Percentiles rank a stretch among this genome's conserved stretches.
phyloP scores from a whole-genome alignment of 768 basidiomycete species.

The Rhodotorula taiwanensis region DNA sequence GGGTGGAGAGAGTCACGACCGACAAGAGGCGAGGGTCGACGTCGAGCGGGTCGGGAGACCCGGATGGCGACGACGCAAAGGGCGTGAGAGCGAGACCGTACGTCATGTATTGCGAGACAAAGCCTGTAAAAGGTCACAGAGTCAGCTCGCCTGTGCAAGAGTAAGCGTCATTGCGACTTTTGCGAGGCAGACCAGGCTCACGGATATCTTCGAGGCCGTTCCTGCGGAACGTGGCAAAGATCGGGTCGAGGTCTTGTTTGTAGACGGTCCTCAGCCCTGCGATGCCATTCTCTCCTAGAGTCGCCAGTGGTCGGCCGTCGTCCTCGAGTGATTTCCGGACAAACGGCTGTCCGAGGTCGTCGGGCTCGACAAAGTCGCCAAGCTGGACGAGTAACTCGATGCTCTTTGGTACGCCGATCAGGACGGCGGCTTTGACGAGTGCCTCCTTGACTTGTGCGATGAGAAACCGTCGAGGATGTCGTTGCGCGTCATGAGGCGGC shows the following conservation, averaged over 20 bases:
- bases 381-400: conserved; percentile 23
- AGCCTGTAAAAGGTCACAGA: neutral
- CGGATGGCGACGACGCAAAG: neutral
- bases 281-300: neutral
- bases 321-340: conserved; percentile 7
- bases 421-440: conserved; percentile 28
- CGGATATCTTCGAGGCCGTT: conserved; percentile 23
- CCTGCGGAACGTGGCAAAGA: conserved; percentile 11
- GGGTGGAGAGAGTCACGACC: conserved; percentile 24
- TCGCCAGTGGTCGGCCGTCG: neutral
- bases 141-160: neutral
- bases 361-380: neutral
- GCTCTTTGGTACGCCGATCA: conserved; percentile 31
- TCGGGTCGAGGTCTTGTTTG: conserved; percentile 11
- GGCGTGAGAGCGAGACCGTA: conserved; percentile 31
- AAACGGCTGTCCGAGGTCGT: neutral
- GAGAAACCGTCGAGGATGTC: conserved; percentile 24
- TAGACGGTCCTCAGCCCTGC: conserved; percentile 20
- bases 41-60: conserved; percentile 21
- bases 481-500: neutral
- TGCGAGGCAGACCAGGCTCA: neutral
- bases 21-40: conserved; percentile 11
- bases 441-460: conserved; percentile 31
- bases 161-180: neutral
- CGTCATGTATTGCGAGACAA: conserved; percentile 12